phyloP scores from a whole-genome alignment of 2,329 filamentous ascomycete species.

The Stemphylium lycopersici region DNA sequence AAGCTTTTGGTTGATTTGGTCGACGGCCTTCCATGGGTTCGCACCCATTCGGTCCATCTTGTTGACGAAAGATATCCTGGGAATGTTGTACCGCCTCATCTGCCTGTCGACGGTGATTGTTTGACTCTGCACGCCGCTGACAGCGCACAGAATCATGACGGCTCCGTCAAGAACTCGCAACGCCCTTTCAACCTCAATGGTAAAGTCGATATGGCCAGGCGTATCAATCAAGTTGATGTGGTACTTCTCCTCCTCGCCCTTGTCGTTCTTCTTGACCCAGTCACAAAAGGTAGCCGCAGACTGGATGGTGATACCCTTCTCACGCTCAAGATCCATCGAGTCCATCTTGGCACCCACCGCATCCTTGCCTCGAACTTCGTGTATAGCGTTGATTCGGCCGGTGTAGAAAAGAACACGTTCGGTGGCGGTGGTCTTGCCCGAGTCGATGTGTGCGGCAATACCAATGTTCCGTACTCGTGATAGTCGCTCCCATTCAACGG shows the following conservation, averaged over 20 bases:
- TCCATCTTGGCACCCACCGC: constrained; percentile 99
- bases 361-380: constrained; percentile 95
- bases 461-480: constrained; percentile 92
- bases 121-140: constrained; percentile 95
- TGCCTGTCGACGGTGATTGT: constrained; percentile 98
- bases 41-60: constrained; percentile 99
- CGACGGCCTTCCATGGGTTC: constrained; percentile 96
- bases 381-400: constrained; percentile 93
- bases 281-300: constrained; percentile 98
- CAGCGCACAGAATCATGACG: constrained; percentile 97
- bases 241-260: constrained; percentile 83
- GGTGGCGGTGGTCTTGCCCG: constrained; percentile 94
- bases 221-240: constrained; percentile 99
- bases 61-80: constrained; percentile 94
- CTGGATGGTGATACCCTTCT: constrained; percentile 99
- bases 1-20: constrained; percentile 96
- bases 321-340: constrained; percentile 97
- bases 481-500: constrained; percentile 78
- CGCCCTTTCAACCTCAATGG: constrained; percentile 96
- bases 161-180: constrained; percentile 93
- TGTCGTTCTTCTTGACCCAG: constrained; percentile 80
- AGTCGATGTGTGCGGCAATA: constrained; percentile 98
- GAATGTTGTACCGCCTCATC: constrained; percentile 98
- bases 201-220: constrained; percentile 98
- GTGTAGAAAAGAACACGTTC: constrained; percentile 99